Conservation (phyloP, 495 filamentous ascomycete genomes). For the Aspergillus mulundensis region DNA sequence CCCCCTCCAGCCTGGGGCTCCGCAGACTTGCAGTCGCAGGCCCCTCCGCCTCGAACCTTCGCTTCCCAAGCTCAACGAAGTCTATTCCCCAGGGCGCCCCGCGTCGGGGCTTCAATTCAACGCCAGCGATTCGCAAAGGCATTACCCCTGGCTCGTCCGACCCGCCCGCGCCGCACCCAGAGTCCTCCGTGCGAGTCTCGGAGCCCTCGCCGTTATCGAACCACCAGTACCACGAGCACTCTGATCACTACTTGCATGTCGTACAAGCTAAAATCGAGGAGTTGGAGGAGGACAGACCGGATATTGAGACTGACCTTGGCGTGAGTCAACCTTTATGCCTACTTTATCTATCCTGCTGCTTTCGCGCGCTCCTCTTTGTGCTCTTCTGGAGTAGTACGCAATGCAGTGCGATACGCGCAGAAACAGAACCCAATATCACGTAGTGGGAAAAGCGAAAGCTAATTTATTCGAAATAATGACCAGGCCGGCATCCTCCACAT, state of each 20-base stretch:
- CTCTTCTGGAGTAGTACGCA: too few species aligned
- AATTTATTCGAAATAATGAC: neutral
- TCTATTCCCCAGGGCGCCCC: neutral
- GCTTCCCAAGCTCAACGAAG: slow-evolving; percentile 3
- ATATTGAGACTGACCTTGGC: slow-evolving; percentile 56
- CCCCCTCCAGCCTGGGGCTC: slow-evolving; percentile 2
- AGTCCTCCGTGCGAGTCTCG: slow-evolving; percentile 31
- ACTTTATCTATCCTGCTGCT: neutral
- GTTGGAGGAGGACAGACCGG: slow-evolving; percentile 40
- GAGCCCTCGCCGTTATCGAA: slow-evolving; percentile 40
- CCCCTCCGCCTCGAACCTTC: neutral
- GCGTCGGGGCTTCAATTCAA: slow-evolving; percentile 28
- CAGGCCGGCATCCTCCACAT: slow-evolving; percentile 84
- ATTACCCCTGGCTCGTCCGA: slow-evolving; percentile 40
- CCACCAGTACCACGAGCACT: slow-evolving; percentile 44
- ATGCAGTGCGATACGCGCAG: neutral
- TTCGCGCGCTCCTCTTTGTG: neutral
- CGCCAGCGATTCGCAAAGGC: slow-evolving; percentile 33
- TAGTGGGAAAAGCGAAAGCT: neutral
- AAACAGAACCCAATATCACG: neutral
- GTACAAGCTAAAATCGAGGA: slow-evolving; percentile 44
- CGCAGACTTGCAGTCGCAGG: neutral
- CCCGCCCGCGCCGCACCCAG: slow-evolving; percentile 36
- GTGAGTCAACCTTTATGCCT: slow-evolving; percentile 27
- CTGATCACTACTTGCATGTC: slow-evolving; percentile 48